phyloP scores from a whole-genome alignment of 2,329 filamentous ascomycete genomes.

The Plenodomus tracheiphilus region DNA sequence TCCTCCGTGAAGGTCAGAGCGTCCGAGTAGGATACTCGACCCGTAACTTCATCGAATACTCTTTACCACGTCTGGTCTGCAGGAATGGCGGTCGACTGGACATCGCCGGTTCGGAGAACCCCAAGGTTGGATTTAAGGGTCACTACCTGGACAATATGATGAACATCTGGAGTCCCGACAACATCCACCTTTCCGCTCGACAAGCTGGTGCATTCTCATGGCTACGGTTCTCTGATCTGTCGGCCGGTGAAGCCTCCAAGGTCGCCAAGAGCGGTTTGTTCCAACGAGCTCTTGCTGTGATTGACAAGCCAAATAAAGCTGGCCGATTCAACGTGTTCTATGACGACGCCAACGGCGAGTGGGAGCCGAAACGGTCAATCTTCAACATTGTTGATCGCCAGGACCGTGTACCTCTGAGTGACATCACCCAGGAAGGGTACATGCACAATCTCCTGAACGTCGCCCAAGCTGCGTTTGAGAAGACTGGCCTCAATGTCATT shows the following conservation, averaged over 20 bases:
- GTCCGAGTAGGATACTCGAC: slow-evolving; percentile 86
- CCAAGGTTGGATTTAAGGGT: slow-evolving; percentile 75
- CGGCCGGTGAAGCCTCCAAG: slow-evolving; percentile 70
- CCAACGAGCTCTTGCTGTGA: slow-evolving; percentile 68
- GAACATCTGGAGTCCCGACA: slow-evolving; percentile 86
- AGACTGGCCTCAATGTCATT: slow-evolving; percentile 73
- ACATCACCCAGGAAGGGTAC: slow-evolving; percentile 72
- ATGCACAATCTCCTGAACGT: slow-evolving; percentile 80
- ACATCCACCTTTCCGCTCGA: slow-evolving; percentile 67
- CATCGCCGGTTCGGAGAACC: slow-evolving; percentile 73
- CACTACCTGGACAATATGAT: slow-evolving; percentile 79
- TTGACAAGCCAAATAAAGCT: slow-evolving; percentile 58
- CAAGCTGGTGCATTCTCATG: slow-evolving; percentile 78
- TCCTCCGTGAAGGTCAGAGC: slow-evolving; percentile 82
- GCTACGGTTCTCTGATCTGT: slow-evolving; percentile 82
- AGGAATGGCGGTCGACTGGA: slow-evolving; percentile 76
- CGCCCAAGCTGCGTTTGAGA: slow-evolving; percentile 64
- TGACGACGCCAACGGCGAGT: slow-evolving; percentile 64
- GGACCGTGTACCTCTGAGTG: slow-evolving; percentile 67
- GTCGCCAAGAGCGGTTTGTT: slow-evolving; percentile 73
- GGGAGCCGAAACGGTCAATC: slow-evolving; percentile 73
- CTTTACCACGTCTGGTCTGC: slow-evolving; percentile 80
- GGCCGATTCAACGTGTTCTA: slow-evolving; percentile 71
- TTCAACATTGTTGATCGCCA: slow-evolving; percentile 77
- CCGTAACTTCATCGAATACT: slow-evolving; percentile 81